phyloP scores from a whole-genome alignment of 495 filamentous ascomycete genomes.

The Neurospora tetrasperma region DNA sequence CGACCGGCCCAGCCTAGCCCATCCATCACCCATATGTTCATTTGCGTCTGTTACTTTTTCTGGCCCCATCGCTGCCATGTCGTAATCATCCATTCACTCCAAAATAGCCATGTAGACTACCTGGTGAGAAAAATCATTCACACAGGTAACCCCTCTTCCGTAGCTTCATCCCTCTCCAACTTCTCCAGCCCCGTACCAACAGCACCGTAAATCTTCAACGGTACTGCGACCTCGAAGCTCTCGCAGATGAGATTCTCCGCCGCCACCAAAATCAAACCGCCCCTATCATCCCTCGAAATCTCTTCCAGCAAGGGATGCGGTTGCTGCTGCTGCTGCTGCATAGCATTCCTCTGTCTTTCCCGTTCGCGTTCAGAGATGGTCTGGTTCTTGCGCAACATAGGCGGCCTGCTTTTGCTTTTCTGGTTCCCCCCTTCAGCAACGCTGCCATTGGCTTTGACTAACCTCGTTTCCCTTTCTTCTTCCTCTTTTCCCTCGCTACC shows the following conservation, averaged over 20 bases:
- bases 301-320: conserved; percentile 46
- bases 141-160: conserved; percentile 39
- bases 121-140: conserved; percentile 10
- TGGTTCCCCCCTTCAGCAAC: background rate
- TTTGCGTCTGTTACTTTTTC: background rate
- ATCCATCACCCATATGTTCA: background rate
- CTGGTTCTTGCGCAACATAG: background rate
- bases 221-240: conserved; percentile 82
- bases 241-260: conserved; percentile 70
- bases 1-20: background rate
- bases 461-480: conserved; percentile 1
- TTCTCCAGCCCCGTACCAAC: conserved; percentile 35
- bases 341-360: background rate
- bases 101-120: too few relatives aligned
- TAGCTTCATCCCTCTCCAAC: conserved; percentile 38
- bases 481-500: conserved; percentile 1
- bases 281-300: conserved; percentile 60
- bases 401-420: background rate
- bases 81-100: background rate
- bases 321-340: background rate
- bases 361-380: background rate
- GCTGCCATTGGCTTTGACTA: background rate
- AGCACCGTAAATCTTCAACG: conserved; percentile 73
- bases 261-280: conserved; percentile 53
- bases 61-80: background rate